Conservation (phyloP, 768 basidiomycete species). For the Gyrodon lividus region DNA sequence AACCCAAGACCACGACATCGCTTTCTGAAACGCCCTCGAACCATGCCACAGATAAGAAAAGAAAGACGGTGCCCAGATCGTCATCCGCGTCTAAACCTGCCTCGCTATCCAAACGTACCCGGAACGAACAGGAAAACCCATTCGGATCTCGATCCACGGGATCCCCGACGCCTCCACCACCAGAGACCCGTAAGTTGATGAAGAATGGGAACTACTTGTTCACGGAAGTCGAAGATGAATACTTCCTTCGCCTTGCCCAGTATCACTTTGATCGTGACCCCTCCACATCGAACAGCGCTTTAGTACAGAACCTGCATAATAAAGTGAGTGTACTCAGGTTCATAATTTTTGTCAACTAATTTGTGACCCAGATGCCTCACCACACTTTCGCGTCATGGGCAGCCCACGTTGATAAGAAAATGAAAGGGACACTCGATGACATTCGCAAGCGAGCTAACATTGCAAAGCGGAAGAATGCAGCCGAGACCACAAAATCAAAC, state of each 20-base stretch:
- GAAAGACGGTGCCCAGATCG: conserved; percentile 3
- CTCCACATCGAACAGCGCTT: conserved; percentile 35
- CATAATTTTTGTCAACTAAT: not conserved
- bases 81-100: not conserved
- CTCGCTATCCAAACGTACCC: not conserved
- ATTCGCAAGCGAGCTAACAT: conserved; percentile 52
- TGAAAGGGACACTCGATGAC: conserved; percentile 42
- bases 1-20: conserved; percentile 1
- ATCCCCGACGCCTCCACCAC: conserved; percentile 50
- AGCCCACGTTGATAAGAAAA: conserved; percentile 32
- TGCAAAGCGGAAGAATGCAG: conserved; percentile 42
- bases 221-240: conserved; percentile 51
- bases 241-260: conserved; percentile 42
- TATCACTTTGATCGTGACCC: conserved; percentile 50
- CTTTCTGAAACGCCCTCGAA: conserved; percentile 10
- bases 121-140: conserved; percentile 3
- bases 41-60: conserved; percentile 2
- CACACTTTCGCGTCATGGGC: conserved; percentile 55
- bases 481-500: not conserved
- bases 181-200: conserved; percentile 27
- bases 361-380: conserved; percentile 53
- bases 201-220: conserved; percentile 41
- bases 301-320: conserved; percentile 39
- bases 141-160: conserved; percentile 7
- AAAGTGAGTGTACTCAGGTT: conserved; percentile 40